Percentiles rank a stretch among this genome's conserved stretches.
These are phyloP conservation scores for Phaseolus coccineus DNA, from an alignment of 331 rosid species.

Conservation along the genomic window DNA sequence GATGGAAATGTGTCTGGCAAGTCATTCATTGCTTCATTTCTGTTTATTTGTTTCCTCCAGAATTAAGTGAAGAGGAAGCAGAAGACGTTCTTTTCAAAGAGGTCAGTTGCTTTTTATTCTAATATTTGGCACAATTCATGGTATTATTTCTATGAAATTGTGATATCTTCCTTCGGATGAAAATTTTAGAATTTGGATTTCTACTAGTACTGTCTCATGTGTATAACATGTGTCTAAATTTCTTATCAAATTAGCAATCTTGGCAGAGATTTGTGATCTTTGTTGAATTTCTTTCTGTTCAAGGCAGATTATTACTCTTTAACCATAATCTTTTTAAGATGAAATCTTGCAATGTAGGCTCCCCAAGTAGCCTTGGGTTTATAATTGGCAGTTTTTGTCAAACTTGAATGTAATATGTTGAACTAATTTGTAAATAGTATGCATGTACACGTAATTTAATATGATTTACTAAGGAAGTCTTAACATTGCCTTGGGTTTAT, in stretches of 20 bases:
- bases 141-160: conserved; percentile 29
- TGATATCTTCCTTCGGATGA: conserved; percentile 7
- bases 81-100: conserved; percentile 88
- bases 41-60: conserved; percentile 62
- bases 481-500: conserved; percentile 31
- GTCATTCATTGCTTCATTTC: conserved; percentile 40
- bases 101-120: conserved; percentile 59
- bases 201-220: conserved; percentile 1
- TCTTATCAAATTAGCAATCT: conserved; percentile 29
- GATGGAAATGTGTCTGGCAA: conserved; percentile 3
- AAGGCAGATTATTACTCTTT: conserved; percentile 18
- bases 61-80: conserved; percentile 81
- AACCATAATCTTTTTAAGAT: background rate
- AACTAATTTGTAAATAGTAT: background rate
- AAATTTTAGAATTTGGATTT: conserved; percentile 30
- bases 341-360: conserved; percentile 23
- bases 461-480: conserved; percentile 13
- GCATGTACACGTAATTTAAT: conserved; percentile 2
- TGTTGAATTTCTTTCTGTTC: conserved; percentile 27
- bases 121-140: conserved; percentile 23
- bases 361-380: conserved; percentile 19
- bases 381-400: conserved; percentile 26
- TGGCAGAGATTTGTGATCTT: conserved; percentile 22
- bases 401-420: conserved; percentile 2
- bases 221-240: background rate